Conservation (phyloP, 192 early-diverging fungal genomes). For the Obelidium mucronatum region DNA sequence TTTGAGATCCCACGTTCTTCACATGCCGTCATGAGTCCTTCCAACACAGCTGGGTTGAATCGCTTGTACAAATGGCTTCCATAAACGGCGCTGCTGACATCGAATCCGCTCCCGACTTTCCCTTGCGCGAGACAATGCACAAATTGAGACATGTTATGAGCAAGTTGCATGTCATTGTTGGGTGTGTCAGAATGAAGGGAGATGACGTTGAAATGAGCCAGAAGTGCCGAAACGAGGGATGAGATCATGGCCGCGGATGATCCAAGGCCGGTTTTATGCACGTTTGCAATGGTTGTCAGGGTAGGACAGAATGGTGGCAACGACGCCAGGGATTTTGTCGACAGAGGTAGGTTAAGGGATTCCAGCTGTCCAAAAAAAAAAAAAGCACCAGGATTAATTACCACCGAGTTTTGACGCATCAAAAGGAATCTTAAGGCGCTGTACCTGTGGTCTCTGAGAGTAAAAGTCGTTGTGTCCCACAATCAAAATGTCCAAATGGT, state of each 20-base stretch:
- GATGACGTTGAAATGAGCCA: slow-evolving; percentile 74
- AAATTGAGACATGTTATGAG: slow-evolving; percentile 91
- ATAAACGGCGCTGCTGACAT: slow-evolving; percentile 91
- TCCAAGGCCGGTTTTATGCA: slow-evolving; percentile 97
- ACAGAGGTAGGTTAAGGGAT: slow-evolving; percentile 54
- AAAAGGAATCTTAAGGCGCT: neutral
- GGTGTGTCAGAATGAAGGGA: slow-evolving; percentile 8
- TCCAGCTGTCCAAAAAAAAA: slow-evolving; percentile 55
- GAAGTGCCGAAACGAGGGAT: slow-evolving; percentile 81
- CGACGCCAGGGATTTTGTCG: slow-evolving; percentile 58
- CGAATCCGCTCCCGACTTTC: slow-evolving; percentile 97
- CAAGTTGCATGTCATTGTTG: slow-evolving; percentile 52
- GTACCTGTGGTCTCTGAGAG: slow-evolving; percentile 88
- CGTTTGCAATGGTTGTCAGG: slow-evolving; percentile 65
- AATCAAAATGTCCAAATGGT: slow-evolving; percentile 76
- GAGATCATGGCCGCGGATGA: slow-evolving; percentile 97
- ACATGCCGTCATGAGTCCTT: slow-evolving; percentile 12
- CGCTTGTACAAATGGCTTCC: slow-evolving; percentile 88
- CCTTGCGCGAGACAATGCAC: slow-evolving; percentile 98
- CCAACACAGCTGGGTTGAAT: slow-evolving; percentile 74
- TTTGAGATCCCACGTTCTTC: neutral
- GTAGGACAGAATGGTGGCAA: slow-evolving; percentile 66
- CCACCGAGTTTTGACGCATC: slow-evolving; percentile 7
- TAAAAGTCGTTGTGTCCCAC: slow-evolving; percentile 99
- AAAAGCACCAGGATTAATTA: no score